Conservation (phyloP, 768 basidiomycete genomes). For the Pisolithus microcarpus region DNA sequence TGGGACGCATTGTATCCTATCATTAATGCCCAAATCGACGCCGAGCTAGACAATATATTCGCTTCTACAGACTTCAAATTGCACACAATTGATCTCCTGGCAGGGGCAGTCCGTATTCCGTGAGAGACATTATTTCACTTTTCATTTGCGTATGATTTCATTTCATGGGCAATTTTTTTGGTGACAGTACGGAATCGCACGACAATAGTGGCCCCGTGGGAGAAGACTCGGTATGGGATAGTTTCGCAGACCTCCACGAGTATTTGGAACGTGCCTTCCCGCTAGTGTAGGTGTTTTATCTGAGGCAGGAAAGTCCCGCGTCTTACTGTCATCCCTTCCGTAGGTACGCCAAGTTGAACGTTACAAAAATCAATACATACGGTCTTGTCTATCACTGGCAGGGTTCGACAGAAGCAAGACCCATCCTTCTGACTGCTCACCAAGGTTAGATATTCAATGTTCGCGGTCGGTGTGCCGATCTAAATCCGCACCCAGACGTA, state of each 20-base stretch:
- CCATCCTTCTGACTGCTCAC: slow-evolving; percentile 45
- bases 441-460: slow-evolving; percentile 26
- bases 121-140: slow-evolving; percentile 8
- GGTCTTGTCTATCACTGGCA: slow-evolving; percentile 52
- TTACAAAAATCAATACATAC: slow-evolving; percentile 53
- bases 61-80: slow-evolving; percentile 27
- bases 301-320: not conserved
- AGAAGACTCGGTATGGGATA: slow-evolving; percentile 30
- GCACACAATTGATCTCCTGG: slow-evolving; percentile 23
- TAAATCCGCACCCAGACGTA: slow-evolving; percentile 38
- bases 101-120: slow-evolving; percentile 32
- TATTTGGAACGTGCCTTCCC: slow-evolving; percentile 40
- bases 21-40: slow-evolving; percentile 21
- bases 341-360: slow-evolving; percentile 40
- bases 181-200: slow-evolving; percentile 37
- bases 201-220: slow-evolving; percentile 40
- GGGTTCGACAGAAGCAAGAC: slow-evolving; percentile 44
- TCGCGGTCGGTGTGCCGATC: not conserved
- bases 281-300: slow-evolving; percentile 37
- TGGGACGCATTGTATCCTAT: slow-evolving; percentile 20
- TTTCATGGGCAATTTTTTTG: not conserved
- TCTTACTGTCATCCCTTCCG: not conserved
- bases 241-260: slow-evolving; percentile 8
- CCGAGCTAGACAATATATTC: slow-evolving; percentile 22
- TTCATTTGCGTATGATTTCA: too few relatives aligned